Base-by-base conservation (phyloP, 768 basidiomycete species). In the Myochromella boudieri region DNA sequence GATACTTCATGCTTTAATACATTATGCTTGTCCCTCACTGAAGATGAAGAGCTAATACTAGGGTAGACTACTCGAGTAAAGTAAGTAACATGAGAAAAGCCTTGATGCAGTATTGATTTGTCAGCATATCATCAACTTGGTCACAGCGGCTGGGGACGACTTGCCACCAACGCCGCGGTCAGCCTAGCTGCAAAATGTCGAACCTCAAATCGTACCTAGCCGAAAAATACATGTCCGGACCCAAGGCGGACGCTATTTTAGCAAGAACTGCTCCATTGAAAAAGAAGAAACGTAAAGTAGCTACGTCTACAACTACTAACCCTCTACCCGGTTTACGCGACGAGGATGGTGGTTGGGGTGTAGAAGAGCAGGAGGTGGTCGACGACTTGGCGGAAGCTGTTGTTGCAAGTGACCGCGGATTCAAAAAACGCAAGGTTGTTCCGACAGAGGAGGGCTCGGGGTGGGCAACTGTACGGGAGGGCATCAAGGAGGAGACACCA, bases 221-320 rank as follows among this genome's bases (percentile, higher is more conserved):
- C 0, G 79, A 85, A 54, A 91, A 90, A 52, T 98, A 98, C 71
- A 95, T 97, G 94, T 85, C 93, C 4, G 95, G 95, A 1, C 83
- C 91, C 0, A 98, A 97, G 60, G 93, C 95, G 2, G 95, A 97
- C 56, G 94, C 92, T 5, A 98, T 98, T 52, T 75, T 97, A 6
- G 74, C 93, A 3, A 81, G 81, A 36, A 64, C 78, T 0, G 72
- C 68, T 2, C 68, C 71, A 0, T 77, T 76, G 62, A 86, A 85
- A 67, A 89, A 86, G 71, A 91, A 90, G 75, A 91, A 88, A 67
- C 77, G 83, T 42, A 88, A 86, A 65, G 75, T 65, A 10, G 62
- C 60, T 7, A 54, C 55, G 17, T 48, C 54, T 14, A 43, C 60
- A 15, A 46, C 64, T 22, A 29, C 60, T 8, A 48, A 57, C 22